Conservation (phyloP, 2,329 filamentous ascomycete species). For the Alternaria viburni region DNA sequence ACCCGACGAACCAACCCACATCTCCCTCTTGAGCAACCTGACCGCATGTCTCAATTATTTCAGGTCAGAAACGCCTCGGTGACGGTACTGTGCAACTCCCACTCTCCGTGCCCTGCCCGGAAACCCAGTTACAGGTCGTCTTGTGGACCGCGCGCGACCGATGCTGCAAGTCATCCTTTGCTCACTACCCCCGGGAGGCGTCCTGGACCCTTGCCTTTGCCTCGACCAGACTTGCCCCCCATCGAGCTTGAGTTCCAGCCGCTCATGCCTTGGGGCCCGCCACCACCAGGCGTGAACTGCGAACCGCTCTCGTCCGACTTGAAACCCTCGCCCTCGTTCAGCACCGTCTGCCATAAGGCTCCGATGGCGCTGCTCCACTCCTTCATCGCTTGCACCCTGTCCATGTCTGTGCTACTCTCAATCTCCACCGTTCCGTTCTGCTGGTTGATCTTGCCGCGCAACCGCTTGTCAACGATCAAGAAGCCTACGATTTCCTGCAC, state of each 20-base stretch:
- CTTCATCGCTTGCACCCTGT: slow-evolving; percentile 74
- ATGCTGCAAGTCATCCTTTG: slow-evolving; percentile 51
- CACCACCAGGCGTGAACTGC: slow-evolving; percentile 42
- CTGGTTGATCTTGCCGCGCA: slow-evolving; percentile 89
- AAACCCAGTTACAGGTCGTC: slow-evolving; percentile 41
- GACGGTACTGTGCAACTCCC: slow-evolving; percentile 44
- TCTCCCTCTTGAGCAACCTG: slow-evolving; percentile 28
- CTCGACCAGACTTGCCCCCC: slow-evolving; percentile 38
- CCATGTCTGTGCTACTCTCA: slow-evolving; percentile 73
- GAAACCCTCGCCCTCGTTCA: slow-evolving; percentile 80
- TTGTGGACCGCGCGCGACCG: slow-evolving; percentile 36
- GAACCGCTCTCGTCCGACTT: slow-evolving; percentile 54
- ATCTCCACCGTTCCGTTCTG: slow-evolving; percentile 84
- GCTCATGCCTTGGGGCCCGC: slow-evolving; percentile 30
- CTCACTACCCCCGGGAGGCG: slow-evolving; percentile 42
- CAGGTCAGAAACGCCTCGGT: slow-evolving; percentile 36
- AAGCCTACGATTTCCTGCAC: slow-evolving; percentile 96
- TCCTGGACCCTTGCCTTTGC: slow-evolving; percentile 49
- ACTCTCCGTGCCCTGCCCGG: slow-evolving; percentile 34
- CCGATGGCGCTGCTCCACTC: slow-evolving; percentile 75
- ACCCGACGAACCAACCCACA: slow-evolving; percentile 34
- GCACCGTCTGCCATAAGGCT: slow-evolving; percentile 71
- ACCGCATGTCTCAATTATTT: slow-evolving; percentile 46
- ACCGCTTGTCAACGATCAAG: slow-evolving; percentile 87
- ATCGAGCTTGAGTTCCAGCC: slow-evolving; percentile 37